Evolutionary conservation across 768 basidiomycete genomes (phyloP), one percentile per base, ranked within the genome.

Genomic region (Hirschioporus abietinus): DNA sequence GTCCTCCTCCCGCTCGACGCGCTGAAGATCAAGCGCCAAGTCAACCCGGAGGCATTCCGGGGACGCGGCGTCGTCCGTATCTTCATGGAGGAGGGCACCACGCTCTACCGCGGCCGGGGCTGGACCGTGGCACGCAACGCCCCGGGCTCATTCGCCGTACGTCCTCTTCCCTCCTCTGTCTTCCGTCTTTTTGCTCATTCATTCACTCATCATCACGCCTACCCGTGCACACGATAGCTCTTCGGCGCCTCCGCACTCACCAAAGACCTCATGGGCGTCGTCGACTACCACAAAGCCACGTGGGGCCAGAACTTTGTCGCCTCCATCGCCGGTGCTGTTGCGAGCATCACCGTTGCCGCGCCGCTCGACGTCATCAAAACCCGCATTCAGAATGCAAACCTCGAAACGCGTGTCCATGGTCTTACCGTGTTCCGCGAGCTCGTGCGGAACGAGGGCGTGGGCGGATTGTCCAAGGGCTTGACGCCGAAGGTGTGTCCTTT

Each of bases 121-220:
- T 99, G 96, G 96, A 99, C 96, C 25, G 90, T 97, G 85, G 96
- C 95, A 1, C 87, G 96, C 64, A 99, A 99, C 72, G 96, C 96
- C 0, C 96, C 96, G 0, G 96, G 96, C 12, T 88, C 86, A 64
- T 99, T 99, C 72, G 93, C 96, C 65, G 95, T 96, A 73, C 68
- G 92, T 81, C 3, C 36, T 58, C 7, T 35, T 8, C 34, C n/a
- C 34, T 15, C 30, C 60, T 63, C 57, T 23, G 27, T 25, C 35
- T 58, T 60, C 34, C 26, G n/a, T 26, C 10, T 68, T 27, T 26
- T 23, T n/a, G n/a, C n/a, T n/a, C n/a, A n/a, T n/a, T 63, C 30
- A 5, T 12, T 27, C 30, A 34, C 68, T 65, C 30, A 42, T 26
- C 9, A 9, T 17, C n/a, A n/a, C n/a, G n/a, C 59, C 25, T 34